These are phyloP conservation scores for Nissolia schottii DNA, from an alignment of 306 rosid genomes.

Conservation along the genomic window DNA sequence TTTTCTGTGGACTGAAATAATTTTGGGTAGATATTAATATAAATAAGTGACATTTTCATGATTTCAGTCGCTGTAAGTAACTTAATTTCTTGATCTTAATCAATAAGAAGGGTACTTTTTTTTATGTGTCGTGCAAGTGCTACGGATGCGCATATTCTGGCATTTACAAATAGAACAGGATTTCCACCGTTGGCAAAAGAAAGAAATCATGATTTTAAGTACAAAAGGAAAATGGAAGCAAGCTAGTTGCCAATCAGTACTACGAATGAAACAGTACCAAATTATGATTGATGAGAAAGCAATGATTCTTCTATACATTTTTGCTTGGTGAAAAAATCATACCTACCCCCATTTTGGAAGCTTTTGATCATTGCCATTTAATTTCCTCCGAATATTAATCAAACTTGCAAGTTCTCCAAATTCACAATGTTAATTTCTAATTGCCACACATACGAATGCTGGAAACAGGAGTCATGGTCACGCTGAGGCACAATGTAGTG, in stretches of 20 bases:
- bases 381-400: too few relatives aligned
- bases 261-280: slow-evolving; percentile 31
- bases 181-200: neutral
- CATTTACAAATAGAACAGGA: slow-evolving; percentile 10
- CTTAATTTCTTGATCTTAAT: neutral
- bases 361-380: slow-evolving; percentile 44
- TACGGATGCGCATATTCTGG: slow-evolving; percentile 17
- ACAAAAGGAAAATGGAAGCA: slow-evolving; percentile 21
- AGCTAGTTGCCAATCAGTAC: slow-evolving; percentile 20
- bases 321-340: slow-evolving; percentile 26
- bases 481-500: neutral
- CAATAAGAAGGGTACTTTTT: neutral
- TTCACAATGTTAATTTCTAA: too few relatives aligned
- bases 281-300: slow-evolving; percentile 19
- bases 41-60: neutral
- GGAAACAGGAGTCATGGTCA: neutral
- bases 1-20: neutral
- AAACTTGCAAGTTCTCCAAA: too few relatives aligned
- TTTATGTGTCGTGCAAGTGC: neutral
- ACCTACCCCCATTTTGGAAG: slow-evolving; percentile 26
- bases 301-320: slow-evolving; percentile 22
- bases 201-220: slow-evolving; percentile 22
- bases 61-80: neutral
- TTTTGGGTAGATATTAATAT: neutral
- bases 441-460: neutral